Percentiles rank a stretch among this genome's conserved stretches.
These are phyloP conservation scores for Malus hybrid DNA, from an alignment of 331 rosid genomes.

Conservation along the genomic window DNA sequence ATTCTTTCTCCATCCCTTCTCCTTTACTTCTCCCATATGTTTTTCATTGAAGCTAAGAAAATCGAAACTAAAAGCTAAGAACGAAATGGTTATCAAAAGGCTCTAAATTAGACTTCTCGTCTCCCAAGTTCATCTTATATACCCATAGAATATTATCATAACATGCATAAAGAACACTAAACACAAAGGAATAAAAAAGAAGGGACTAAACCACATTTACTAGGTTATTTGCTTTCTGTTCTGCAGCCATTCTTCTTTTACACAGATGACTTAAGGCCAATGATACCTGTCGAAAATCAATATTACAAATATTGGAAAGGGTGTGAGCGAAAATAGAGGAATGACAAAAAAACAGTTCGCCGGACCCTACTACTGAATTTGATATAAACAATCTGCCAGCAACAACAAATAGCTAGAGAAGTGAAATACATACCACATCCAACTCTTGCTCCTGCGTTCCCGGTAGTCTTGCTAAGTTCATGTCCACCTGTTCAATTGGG, in stretches of 20 bases:
- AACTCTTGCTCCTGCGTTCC: constrained; percentile 91
- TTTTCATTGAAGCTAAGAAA: neutral
- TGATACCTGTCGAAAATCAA: constrained; percentile 58
- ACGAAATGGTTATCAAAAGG: neutral
- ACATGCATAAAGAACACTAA: neutral
- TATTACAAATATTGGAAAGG: neutral
- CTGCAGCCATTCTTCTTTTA: constrained; percentile 2
- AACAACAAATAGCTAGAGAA: constrained; percentile 11
- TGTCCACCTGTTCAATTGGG: constrained; percentile 62
- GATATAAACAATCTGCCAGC: neutral
- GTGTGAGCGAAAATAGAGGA: neutral
- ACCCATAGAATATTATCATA: neutral
- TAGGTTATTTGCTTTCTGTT: neutral
- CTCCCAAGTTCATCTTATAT: neutral
- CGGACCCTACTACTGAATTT: neutral
- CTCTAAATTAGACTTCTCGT: neutral
- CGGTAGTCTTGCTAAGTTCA: constrained; percentile 85
- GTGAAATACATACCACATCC: constrained; percentile 65
- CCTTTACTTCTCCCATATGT: no score
- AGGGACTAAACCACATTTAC: neutral
- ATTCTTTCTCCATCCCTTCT: no score
- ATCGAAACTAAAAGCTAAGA: neutral
- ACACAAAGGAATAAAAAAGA: neutral
- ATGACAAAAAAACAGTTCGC: neutral
- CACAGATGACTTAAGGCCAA: constrained; percentile 81